phyloP scores from a whole-genome alignment of 1,139 yeast species.

The Nakaseomyces sp. region DNA sequence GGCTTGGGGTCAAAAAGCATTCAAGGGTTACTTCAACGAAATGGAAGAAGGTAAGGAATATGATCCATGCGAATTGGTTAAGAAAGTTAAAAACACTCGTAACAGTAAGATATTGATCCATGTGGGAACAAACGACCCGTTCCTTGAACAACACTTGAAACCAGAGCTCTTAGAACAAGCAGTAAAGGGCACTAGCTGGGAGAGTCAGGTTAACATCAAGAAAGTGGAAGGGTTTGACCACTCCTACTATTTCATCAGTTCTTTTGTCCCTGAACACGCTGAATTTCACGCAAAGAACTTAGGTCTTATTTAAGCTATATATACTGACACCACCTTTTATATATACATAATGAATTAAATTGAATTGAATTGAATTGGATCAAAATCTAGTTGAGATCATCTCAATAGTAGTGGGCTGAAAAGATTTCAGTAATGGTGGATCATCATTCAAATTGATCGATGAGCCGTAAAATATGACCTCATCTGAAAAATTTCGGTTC shows the following conservation, averaged over 20 bases:
- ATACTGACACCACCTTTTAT: too few species aligned
- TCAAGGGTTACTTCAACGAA: constrained; percentile 64
- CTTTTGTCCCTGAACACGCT: constrained; percentile 79
- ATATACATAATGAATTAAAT: too few species aligned
- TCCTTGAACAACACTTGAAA: constrained; percentile 59
- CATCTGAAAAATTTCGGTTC: neutral
- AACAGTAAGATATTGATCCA: constrained; percentile 60
- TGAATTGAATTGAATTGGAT: too few species aligned
- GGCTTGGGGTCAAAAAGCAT: constrained; percentile 85
- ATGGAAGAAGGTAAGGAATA: constrained; percentile 43
- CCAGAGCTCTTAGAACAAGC: constrained; percentile 71
- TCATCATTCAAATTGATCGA: neutral
- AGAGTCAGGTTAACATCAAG: constrained; percentile 51
- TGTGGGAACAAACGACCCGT: constrained; percentile 70
- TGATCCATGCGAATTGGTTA: constrained; percentile 73
- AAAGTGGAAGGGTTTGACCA: constrained; percentile 85
- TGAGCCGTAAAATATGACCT: neutral
- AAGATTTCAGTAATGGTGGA: neutral
- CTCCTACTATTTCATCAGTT: constrained; percentile 74
- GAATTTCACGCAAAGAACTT: constrained; percentile 76
- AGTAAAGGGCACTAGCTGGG: constrained; percentile 48
- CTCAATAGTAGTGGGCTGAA: too few species aligned
- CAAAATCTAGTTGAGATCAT: too few species aligned
- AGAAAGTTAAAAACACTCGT: constrained; percentile 38
- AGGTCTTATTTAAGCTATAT: constrained; percentile 36